Conservation (phyloP, 2,329 filamentous ascomycete genomes). For the Cladobotryum mycophilum region DNA sequence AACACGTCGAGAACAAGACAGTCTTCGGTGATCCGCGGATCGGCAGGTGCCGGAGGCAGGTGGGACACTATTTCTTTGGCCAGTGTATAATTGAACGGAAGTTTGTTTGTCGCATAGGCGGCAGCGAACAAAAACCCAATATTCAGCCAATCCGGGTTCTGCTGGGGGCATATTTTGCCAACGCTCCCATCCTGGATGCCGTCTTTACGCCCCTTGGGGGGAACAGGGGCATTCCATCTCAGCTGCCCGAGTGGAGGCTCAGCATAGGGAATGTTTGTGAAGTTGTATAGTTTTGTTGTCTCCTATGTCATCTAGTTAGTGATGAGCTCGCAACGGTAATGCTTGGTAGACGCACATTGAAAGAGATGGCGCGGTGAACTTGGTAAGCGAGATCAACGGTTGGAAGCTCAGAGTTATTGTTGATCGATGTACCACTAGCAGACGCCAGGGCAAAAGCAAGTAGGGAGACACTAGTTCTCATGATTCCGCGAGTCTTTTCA, state of each 20-base stretch:
- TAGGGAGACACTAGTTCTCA: too few species aligned
- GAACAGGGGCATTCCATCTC: neutral
- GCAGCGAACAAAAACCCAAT: constrained; percentile 1
- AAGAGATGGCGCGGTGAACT: constrained; percentile 9
- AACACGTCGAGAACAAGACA: constrained; percentile 9
- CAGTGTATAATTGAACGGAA: constrained; percentile 4
- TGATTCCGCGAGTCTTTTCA: too few species aligned
- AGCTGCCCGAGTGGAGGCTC: constrained; percentile 6
- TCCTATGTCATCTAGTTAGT: neutral
- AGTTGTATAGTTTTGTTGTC: constrained; percentile 7
- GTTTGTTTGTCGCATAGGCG: neutral
- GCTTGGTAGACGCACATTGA: neutral
- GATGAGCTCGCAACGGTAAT: too few species aligned
- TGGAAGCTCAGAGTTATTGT: neutral
- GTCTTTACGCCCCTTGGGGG: constrained; percentile 3
- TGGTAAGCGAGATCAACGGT: constrained; percentile 9
- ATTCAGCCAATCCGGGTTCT: neutral
- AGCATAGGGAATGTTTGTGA: constrained; percentile 7
- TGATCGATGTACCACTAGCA: too few species aligned
- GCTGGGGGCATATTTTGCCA: constrained; percentile 10
- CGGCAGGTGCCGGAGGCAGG: neutral
- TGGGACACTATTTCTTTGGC: constrained; percentile 1
- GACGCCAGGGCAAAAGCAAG: too few species aligned
- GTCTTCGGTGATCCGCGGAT: constrained; percentile 6
- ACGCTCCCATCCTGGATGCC: constrained; percentile 6